A percentile compares a stretch with the other conserved stretches of the same genome.
phyloP scores from a whole-genome alignment of 176 grass and related monocot species.

The Oryza brachyantha region DNA sequence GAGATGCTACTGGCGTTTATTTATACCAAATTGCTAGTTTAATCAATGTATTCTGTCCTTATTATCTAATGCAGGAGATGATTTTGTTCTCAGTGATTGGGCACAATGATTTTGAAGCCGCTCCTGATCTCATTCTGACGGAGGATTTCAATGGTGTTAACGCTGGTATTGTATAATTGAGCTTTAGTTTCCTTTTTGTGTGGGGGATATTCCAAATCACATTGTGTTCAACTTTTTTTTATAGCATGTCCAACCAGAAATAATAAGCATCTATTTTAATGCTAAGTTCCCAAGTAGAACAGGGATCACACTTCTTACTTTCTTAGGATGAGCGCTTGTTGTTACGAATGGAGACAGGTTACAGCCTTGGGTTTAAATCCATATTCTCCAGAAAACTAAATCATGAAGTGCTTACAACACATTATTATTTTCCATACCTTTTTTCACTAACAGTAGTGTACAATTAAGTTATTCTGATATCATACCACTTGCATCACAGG shows the following conservation, averaged over 20 bases:
- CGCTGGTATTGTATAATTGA: conserved; percentile 40
- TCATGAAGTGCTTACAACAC: no score
- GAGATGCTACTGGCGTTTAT: background rate
- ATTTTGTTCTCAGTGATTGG: conserved; percentile 63
- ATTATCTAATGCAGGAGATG: conserved; percentile 48
- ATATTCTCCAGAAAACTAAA: no score
- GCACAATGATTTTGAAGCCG: conserved; percentile 37
- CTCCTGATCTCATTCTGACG: conserved; percentile 72
- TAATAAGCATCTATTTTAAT: no score
- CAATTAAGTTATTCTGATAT: no score
- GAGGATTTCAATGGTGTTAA: conserved; percentile 83
- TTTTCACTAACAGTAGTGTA: no score
- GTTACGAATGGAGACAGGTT: no score
- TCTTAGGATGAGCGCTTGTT: no score
- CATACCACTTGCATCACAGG: conserved; percentile 38
- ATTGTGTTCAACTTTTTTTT: background rate
- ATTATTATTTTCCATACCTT: no score
- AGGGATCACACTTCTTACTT: no score
- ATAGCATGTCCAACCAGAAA: background rate
- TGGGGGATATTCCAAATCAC: background rate
- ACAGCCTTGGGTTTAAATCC: no score
- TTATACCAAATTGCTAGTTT: background rate
- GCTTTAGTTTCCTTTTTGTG: background rate
- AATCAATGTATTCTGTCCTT: background rate
- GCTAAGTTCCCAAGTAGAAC: no score